phyloP scores from a whole-genome alignment of 495 filamentous ascomycete genomes.

The Aspergillus nidulans region DNA sequence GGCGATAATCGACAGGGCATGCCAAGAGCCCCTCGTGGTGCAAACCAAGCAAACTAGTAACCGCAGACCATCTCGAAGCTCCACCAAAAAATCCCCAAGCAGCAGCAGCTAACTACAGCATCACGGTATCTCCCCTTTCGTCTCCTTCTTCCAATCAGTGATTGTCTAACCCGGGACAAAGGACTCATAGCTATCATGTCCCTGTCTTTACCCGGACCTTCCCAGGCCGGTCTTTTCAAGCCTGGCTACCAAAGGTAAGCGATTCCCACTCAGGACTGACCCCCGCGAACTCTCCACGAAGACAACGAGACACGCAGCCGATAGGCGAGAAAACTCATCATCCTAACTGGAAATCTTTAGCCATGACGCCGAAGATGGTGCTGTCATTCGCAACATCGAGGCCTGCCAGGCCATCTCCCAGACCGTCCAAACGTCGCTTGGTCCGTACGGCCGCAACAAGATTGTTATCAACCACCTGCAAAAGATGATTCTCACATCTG shows the following conservation, averaged over 20 bases:
- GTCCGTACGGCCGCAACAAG: constrained; percentile 98
- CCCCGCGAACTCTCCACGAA: constrained; percentile 6
- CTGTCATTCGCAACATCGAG: constrained; percentile 97
- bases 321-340: background rate
- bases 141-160: constrained; percentile 17
- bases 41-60: constrained; percentile 44
- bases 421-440: constrained; percentile 94
- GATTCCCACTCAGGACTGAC: constrained; percentile 25
- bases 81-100: constrained; percentile 43
- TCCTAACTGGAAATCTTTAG: constrained; percentile 42
- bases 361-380: constrained; percentile 98
- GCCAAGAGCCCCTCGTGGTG: constrained; percentile 31
- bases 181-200: constrained; percentile 64
- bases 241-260: constrained; percentile 90
- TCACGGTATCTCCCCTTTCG: constrained; percentile 19
- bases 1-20: background rate
- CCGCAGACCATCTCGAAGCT: constrained; percentile 33
- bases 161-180: constrained; percentile 24
- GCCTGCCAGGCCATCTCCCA: constrained; percentile 92
- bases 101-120: constrained; percentile 31
- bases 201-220: constrained; percentile 87
- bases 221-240: constrained; percentile 92
- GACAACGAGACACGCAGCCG: background rate
- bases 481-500: constrained; percentile 98
- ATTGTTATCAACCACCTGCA: constrained; percentile 99